These are phyloP conservation scores for Besnoitia besnoiti DNA, from an alignment of 169 alveolate species.

Conservation along the genomic window DNA sequence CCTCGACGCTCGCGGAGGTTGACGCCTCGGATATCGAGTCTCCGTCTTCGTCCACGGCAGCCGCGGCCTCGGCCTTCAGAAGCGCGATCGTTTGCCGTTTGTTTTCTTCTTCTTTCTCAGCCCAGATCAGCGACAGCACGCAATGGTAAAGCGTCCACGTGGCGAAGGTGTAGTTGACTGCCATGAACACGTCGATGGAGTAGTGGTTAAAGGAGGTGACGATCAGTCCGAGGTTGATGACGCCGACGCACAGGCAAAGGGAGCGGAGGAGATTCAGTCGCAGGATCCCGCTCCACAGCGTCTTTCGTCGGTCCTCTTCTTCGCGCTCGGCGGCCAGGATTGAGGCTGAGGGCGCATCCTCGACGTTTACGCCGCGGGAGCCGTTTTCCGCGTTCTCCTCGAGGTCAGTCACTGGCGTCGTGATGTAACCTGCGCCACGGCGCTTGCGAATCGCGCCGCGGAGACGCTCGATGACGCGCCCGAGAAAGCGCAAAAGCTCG, in stretches of 20 bases:
- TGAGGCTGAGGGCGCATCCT: not conserved
- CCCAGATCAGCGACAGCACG: constrained; percentile 10
- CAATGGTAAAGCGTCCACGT: constrained; percentile 11
- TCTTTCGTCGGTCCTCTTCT: not conserved
- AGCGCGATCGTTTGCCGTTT: not conserved
- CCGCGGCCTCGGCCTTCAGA: not conserved
- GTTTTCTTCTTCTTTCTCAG: not conserved
- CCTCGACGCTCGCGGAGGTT: not conserved
- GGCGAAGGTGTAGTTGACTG: constrained; percentile 21
- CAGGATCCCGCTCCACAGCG: not conserved
- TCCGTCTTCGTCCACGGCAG: not conserved
- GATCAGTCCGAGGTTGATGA: not conserved
- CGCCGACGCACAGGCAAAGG: not conserved
- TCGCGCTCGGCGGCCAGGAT: not conserved
- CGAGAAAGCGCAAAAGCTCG: not conserved
- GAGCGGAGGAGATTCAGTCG: constrained; percentile 20
- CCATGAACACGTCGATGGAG: constrained; percentile 26
- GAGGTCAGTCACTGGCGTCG: not conserved
- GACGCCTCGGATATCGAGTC: not conserved
- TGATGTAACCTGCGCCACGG: not conserved
- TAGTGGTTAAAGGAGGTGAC: constrained; percentile 30
- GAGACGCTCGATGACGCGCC: too few species aligned
- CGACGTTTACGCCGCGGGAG: not conserved
- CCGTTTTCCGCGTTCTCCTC: not conserved
- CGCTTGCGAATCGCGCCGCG: not conserved